Evolutionary conservation across 2,329 filamentous ascomycete genomes (phyloP).

Genomic region (Thielaviopsis populi): DNA sequence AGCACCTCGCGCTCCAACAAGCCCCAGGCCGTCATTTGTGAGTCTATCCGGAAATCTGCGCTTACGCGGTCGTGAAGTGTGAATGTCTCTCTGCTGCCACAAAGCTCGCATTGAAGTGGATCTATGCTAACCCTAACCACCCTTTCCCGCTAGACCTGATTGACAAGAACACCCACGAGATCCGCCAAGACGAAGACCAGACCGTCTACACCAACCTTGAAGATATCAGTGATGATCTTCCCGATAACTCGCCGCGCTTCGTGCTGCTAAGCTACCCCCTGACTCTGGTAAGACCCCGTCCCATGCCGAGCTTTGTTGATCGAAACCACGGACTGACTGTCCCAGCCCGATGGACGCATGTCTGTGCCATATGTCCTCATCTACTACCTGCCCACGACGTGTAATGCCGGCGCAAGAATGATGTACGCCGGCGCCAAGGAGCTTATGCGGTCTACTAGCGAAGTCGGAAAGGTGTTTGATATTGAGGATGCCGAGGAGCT

Average conservation of each 20-base stretch:
- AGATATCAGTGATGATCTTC: slow-evolving; percentile 74
- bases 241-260: slow-evolving; percentile 81
- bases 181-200: slow-evolving; percentile 65
- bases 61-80: neutral
- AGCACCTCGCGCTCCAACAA: slow-evolving; percentile 74
- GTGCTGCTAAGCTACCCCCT: slow-evolving; percentile 82
- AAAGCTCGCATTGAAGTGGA: neutral
- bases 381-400: slow-evolving; percentile 87
- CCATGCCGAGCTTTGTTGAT: neutral
- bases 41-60: slow-evolving; percentile 22
- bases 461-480: slow-evolving; percentile 79
- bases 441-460: slow-evolving; percentile 81
- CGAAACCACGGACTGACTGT: slow-evolving; percentile 8
- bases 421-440: slow-evolving; percentile 93
- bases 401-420: slow-evolving; percentile 79
- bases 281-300: slow-evolving; percentile 48
- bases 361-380: slow-evolving; percentile 88
- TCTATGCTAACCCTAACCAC: slow-evolving; percentile 5
- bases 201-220: slow-evolving; percentile 65
- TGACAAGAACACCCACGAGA: slow-evolving; percentile 79
- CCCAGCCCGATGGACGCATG: slow-evolving; percentile 62
- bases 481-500: slow-evolving; percentile 68
- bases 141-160: slow-evolving; percentile 54
- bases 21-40: slow-evolving; percentile 91
- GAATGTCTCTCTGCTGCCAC: neutral